These are phyloP conservation scores for Tolypocladium tropicale DNA, from an alignment of 2,329 filamentous ascomycete species.

Conservation along the genomic window DNA sequence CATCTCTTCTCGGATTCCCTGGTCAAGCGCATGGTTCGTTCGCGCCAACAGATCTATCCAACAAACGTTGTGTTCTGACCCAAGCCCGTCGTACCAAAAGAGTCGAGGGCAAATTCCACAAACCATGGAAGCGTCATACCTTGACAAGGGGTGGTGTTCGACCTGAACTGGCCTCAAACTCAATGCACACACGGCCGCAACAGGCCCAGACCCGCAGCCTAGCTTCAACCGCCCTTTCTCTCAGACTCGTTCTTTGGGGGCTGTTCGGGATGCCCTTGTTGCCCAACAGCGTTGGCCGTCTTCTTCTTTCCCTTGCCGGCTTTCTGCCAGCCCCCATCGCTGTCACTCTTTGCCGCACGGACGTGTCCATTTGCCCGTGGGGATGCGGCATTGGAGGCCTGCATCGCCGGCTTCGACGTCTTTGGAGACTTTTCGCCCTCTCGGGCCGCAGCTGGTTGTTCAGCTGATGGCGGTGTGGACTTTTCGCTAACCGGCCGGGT, in stretches of 20 bases:
- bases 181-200: background rate
- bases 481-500: background rate
- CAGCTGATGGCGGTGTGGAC: background rate
- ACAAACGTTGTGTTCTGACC: background rate
- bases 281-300: slow-evolving; percentile 25
- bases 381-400: slow-evolving; percentile 26
- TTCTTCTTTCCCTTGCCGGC: slow-evolving; percentile 40
- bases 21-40: background rate
- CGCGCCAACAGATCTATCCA: background rate
- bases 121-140: background rate
- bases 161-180: background rate
- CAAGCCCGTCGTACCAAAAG: background rate
- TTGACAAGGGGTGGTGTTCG: background rate
- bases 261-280: slow-evolving; percentile 35
- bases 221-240: slow-evolving; percentile 49
- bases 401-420: slow-evolving; percentile 7
- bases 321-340: slow-evolving; percentile 48
- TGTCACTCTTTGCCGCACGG: slow-evolving; percentile 44
- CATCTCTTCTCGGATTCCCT: background rate
- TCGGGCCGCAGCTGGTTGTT: background rate
- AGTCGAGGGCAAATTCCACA: background rate
- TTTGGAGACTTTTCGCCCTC: slow-evolving; percentile 18
- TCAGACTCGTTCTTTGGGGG: slow-evolving; percentile 49
- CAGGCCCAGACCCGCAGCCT: background rate
- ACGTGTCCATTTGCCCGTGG: slow-evolving; percentile 42